These are phyloP conservation scores for Xylariaceae sp. DNA, from an alignment of 2,329 filamentous ascomycete species.

Conservation along the genomic window DNA sequence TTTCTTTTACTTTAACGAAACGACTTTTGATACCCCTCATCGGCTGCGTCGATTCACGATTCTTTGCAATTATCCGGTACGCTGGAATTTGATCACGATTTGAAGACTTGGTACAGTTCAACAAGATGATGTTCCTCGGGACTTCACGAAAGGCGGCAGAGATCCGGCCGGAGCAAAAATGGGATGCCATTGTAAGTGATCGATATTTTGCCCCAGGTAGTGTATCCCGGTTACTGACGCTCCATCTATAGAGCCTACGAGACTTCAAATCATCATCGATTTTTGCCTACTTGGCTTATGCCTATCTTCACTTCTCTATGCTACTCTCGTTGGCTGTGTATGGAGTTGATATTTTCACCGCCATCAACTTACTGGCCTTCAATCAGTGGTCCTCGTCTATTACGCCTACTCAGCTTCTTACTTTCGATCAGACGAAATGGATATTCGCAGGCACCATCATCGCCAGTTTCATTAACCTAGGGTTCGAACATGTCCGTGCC, in stretches of 20 bases:
- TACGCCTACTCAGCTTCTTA: conserved; percentile 71
- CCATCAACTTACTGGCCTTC: conserved; percentile 88
- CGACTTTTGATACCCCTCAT: conserved; percentile 32
- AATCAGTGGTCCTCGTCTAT: conserved; percentile 88
- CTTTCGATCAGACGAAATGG: conserved; percentile 84
- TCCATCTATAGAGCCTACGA: conserved; percentile 50
- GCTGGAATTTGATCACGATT: conserved; percentile 8
- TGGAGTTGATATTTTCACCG: conserved; percentile 89
- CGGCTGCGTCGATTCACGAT: conserved; percentile 30
- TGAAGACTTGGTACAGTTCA: conserved; percentile 12
- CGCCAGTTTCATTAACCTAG: conserved; percentile 82
- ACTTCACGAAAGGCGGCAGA: conserved; percentile 66
- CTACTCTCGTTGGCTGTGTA: conserved; percentile 84
- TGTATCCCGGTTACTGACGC: neutral
- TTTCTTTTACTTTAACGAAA: conserved; percentile 31
- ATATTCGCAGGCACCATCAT: conserved; percentile 95
- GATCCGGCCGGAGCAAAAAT: conserved; percentile 84
- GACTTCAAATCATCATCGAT: conserved; percentile 89
- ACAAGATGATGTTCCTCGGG: conserved; percentile 68
- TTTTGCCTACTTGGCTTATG: conserved; percentile 79
- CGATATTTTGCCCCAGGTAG: neutral
- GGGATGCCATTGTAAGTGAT: conserved; percentile 84
- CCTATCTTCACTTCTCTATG: conserved; percentile 82
- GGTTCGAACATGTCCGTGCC: conserved; percentile 81
- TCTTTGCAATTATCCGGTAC: conserved; percentile 14